These are phyloP conservation scores for Balamuthia mandrillaris DNA, from an alignment of 208 protist genomes.

Conservation along the genomic window DNA sequence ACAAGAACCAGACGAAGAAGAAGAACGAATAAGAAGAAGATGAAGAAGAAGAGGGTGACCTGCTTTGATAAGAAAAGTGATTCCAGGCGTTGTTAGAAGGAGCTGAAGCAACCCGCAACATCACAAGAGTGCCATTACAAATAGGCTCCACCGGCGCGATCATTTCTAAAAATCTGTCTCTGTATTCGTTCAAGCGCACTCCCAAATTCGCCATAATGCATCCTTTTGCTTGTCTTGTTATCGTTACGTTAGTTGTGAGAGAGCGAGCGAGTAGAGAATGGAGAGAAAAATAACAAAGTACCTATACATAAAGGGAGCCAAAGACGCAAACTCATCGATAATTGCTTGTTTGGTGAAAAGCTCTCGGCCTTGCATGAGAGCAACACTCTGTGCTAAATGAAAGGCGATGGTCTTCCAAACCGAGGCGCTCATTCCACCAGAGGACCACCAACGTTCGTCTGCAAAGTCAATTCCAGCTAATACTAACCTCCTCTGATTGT, in stretches of 20 bases:
- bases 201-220: not conserved
- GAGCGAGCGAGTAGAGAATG: not conserved
- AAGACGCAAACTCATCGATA: not conserved
- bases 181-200: constrained; percentile 12
- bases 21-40: not conserved
- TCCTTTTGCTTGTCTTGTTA: not conserved
- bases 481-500: too few relatives aligned
- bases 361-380: not conserved
- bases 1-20: not conserved
- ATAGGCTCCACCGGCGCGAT: not conserved
- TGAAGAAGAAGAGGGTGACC: not conserved
- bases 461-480: too few relatives aligned
- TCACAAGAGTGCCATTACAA: not conserved
- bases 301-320: not conserved
- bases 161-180: not conserved
- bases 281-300: not conserved
- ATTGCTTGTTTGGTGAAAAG: not conserved
- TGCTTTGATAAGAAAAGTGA: not conserved
- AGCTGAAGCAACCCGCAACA: not conserved
- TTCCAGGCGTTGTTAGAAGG: not conserved
- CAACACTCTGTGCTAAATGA: not conserved
- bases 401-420: not conserved
- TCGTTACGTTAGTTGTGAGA: not conserved
- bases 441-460: too few relatives aligned
- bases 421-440: not conserved